Evolutionary conservation across 2,329 filamentous ascomycete genomes (phyloP).

Genomic region (Scedosporium aurantiacum): DNA sequence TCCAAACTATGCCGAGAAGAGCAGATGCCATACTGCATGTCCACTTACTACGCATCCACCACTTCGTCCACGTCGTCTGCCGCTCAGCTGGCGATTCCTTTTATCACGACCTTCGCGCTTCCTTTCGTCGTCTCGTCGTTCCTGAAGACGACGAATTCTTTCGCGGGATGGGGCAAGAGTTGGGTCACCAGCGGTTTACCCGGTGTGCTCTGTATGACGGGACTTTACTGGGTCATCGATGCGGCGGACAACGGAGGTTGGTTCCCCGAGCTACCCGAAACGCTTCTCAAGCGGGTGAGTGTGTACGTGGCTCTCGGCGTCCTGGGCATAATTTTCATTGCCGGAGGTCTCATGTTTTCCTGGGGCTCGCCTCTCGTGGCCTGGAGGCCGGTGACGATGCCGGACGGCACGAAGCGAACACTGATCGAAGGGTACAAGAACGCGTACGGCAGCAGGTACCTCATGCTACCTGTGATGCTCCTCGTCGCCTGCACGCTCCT

Average conservation of each 20-base stretch:
- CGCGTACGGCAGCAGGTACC: slow-evolving; percentile 81
- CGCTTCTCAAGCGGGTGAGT: slow-evolving; percentile 59
- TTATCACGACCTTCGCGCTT: slow-evolving; percentile 58
- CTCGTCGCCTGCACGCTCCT: slow-evolving; percentile 66
- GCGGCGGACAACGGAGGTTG: slow-evolving; percentile 79
- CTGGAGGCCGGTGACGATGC: slow-evolving; percentile 45
- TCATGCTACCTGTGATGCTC: slow-evolving; percentile 72
- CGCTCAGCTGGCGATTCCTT: slow-evolving; percentile 79
- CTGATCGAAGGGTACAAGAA: slow-evolving; percentile 88
- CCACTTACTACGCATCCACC: slow-evolving; percentile 88
- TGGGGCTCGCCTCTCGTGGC: slow-evolving; percentile 79
- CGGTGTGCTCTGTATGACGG: slow-evolving; percentile 61
- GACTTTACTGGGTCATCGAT: slow-evolving; percentile 80
- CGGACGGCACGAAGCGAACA: slow-evolving; percentile 43
- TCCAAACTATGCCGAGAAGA: slow-evolving; percentile 93
- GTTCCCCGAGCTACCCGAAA: slow-evolving; percentile 50
- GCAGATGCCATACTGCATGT: slow-evolving; percentile 93
- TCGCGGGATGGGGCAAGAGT: slow-evolving; percentile 70
- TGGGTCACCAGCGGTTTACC: slow-evolving; percentile 81
- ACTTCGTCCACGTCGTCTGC: slow-evolving; percentile 85
- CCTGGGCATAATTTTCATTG: slow-evolving; percentile 69
- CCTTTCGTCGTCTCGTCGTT: slow-evolving; percentile 71
- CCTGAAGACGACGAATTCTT: slow-evolving; percentile 71
- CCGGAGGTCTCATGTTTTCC: slow-evolving; percentile 72
- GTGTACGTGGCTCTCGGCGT: slow-evolving; percentile 71